Evolutionary conservation across 2,329 filamentous ascomycete species (phyloP).

Genomic region (Colletotrichum orchidophilum): DNA sequence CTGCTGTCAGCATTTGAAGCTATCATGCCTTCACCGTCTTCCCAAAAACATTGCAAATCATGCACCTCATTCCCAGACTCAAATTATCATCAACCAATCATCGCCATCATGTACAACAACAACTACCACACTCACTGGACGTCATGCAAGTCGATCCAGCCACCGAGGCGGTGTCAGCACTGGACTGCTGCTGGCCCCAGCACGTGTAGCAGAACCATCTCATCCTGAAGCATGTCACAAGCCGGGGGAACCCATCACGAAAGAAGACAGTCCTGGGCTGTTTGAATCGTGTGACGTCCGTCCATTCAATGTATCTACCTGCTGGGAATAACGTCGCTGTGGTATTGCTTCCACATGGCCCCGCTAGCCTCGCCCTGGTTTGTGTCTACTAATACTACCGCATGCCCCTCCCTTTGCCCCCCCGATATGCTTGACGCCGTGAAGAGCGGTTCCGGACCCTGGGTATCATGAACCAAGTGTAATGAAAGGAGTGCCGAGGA

Average conservation of each 20-base stretch:
- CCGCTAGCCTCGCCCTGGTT: not conserved
- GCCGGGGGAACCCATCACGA: not conserved
- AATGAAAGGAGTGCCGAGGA: not conserved
- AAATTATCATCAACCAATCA: not conserved
- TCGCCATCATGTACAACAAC: not conserved
- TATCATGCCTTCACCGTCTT: not conserved
- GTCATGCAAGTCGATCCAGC: not conserved
- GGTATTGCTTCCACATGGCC: not conserved
- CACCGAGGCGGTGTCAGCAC: not conserved
- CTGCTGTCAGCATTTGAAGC: not conserved
- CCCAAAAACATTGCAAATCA: not conserved
- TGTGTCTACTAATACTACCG: not conserved
- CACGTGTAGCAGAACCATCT: conserved; percentile 7
- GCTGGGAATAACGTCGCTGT: not conserved
- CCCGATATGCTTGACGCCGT: not conserved
- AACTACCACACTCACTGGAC: not conserved
- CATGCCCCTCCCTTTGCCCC: not conserved
- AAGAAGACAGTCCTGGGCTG: not conserved
- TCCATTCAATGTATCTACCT: not conserved
- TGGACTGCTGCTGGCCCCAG: not conserved
- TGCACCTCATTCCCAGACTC: not conserved
- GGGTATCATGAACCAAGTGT: conserved; percentile 9
- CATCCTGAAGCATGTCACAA: not conserved
- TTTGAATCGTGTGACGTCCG: not conserved
- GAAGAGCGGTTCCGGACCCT: not conserved